Conservation (phyloP, 768 basidiomycete genomes). For the Pulveroboletus sp. region DNA sequence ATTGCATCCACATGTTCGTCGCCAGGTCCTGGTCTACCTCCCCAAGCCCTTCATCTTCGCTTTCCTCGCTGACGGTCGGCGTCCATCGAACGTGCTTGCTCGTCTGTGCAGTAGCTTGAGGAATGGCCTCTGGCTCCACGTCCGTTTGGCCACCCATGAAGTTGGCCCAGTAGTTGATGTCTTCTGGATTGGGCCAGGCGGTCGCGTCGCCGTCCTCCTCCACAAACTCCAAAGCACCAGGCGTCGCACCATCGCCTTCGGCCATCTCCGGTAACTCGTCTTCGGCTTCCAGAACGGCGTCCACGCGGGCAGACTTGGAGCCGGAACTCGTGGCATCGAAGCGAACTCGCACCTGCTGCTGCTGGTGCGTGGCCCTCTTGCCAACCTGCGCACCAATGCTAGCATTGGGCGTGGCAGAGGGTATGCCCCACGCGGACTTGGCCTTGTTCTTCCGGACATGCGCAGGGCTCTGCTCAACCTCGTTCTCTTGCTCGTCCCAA, state of each 20-base stretch:
- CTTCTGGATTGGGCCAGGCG: conserved; percentile 23
- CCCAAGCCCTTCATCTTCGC: conserved; percentile 22
- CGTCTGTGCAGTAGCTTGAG: conserved; percentile 2
- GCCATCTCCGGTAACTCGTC: conserved; percentile 2
- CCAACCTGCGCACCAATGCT: conserved; percentile 5
- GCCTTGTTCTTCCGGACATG: conserved; percentile 11
- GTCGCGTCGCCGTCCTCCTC: conserved; percentile 20
- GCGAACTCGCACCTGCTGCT: neutral
- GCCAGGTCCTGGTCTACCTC: conserved; percentile 16
- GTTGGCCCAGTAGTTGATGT: conserved; percentile 27
- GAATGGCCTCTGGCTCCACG: conserved; percentile 1
- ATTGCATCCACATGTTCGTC: conserved; percentile 28
- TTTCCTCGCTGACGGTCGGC: conserved; percentile 14
- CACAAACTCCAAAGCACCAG: conserved; percentile 4
- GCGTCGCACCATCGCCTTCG: neutral
- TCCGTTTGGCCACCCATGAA: conserved; percentile 19
- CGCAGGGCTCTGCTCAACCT: neutral
- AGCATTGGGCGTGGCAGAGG: neutral
- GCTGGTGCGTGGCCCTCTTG: conserved; percentile 13
- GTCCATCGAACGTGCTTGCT: conserved; percentile 27
- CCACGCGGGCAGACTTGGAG: conserved; percentile 12
- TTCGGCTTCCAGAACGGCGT: conserved; percentile 13
- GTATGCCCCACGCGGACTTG: conserved; percentile 15
- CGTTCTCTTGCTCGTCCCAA: conserved; percentile 21
- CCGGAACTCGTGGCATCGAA: conserved; percentile 3